These are phyloP conservation scores for Lodderomyces elongisporus DNA, from an alignment of 1,139 yeast genomes.

Conservation along the genomic window DNA sequence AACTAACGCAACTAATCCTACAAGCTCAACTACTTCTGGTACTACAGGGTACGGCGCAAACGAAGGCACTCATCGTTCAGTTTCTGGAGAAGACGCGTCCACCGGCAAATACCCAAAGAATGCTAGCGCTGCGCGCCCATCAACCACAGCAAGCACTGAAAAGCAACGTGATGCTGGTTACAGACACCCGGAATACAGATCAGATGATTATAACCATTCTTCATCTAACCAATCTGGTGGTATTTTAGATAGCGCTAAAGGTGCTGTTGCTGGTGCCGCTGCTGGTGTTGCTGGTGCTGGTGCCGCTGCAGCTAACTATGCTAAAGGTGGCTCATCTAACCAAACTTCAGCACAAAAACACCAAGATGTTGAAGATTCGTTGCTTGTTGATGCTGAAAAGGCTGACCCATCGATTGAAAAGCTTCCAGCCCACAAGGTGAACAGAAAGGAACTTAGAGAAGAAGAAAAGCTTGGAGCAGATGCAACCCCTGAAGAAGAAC, in stretches of 20 bases:
- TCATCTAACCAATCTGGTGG: no score
- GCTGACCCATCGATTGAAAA: slow-evolving; percentile 18
- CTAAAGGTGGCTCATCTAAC: slow-evolving; percentile 9
- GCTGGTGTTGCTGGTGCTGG: slow-evolving; percentile 9
- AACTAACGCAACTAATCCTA: no score
- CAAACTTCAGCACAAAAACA: not conserved
- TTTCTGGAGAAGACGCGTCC: not conserved
- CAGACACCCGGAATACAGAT: no score
- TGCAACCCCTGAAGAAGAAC: slow-evolving; percentile 5
- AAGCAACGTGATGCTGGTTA: slow-evolving; percentile 8
- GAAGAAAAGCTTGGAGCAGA: slow-evolving; percentile 5
- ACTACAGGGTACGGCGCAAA: no score
- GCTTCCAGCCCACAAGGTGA: slow-evolving; percentile 17
- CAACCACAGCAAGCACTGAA: slow-evolving; percentile 1
- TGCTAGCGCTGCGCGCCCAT: not conserved
- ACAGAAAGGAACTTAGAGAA: slow-evolving; percentile 4
- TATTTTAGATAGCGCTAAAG: not conserved
- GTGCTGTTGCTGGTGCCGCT: not conserved
- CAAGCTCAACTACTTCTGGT: no score
- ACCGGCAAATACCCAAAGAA: not conserved
- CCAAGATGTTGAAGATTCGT: slow-evolving; percentile 13
- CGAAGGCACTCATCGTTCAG: not conserved
- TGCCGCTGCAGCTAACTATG: slow-evolving; percentile 12
- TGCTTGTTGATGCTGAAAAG: slow-evolving; percentile 21
- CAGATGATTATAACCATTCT: no score